Evolutionary conservation across 169 alveolate genomes (phyloP).

Genomic region (Amoebophrya sp.): DNA sequence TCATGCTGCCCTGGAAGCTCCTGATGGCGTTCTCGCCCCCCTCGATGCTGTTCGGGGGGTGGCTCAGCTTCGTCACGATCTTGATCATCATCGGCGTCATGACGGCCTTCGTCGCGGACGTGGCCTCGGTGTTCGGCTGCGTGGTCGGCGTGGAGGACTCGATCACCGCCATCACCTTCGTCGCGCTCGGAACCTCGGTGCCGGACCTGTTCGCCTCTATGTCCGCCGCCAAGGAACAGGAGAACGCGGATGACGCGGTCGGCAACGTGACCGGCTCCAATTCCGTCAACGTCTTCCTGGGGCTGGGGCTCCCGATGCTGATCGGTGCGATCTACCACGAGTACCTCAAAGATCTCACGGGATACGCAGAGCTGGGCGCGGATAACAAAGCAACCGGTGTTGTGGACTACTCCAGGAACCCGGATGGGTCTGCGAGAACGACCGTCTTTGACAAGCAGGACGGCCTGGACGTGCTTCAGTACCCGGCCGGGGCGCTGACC

Average conservation of each 20-base stretch:
- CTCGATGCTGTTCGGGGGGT: not conserved
- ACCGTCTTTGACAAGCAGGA: too few relatives aligned
- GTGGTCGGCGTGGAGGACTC: not conserved
- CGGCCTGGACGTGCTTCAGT: not conserved
- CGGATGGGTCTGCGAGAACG: too few relatives aligned
- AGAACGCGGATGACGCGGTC: conserved; percentile 41
- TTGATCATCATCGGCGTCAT: not conserved
- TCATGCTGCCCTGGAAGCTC: conserved; percentile 10
- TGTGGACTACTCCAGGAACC: too few relatives aligned
- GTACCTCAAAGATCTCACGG: not conserved
- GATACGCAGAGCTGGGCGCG: too few relatives aligned
- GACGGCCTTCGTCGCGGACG: not conserved
- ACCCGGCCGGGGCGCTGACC: conserved; percentile 35
- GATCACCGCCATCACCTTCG: conserved; percentile 23
- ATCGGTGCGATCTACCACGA: conserved; percentile 46
- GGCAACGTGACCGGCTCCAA: not conserved
- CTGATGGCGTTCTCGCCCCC: not conserved
- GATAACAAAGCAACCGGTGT: too few relatives aligned
- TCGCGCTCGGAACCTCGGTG: conserved; percentile 6
- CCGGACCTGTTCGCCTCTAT: not conserved
- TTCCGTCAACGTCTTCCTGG: conserved; percentile 32
- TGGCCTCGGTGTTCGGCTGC: not conserved
- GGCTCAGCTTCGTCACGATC: not conserved
- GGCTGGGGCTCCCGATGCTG: conserved; percentile 55
- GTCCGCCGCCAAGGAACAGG: conserved; percentile 27